These are phyloP conservation scores for Lactarius vividus DNA, from an alignment of 768 basidiomycete species.

Conservation along the genomic window DNA sequence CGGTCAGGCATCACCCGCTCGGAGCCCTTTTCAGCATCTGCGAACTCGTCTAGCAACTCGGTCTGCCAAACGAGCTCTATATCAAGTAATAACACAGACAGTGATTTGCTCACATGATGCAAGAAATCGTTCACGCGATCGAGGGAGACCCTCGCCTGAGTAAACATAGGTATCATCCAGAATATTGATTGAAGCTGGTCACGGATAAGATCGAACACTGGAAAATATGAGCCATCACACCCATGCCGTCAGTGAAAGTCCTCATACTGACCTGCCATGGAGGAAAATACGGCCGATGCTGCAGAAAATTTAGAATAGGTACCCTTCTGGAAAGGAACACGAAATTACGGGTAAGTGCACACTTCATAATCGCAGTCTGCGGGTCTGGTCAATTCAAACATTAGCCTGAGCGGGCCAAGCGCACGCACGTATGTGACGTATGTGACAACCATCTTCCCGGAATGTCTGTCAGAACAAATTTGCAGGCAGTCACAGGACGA, in stretches of 20 bases:
- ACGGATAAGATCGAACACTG: slow-evolving; percentile 43
- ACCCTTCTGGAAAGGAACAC: not conserved
- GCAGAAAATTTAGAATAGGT: not conserved
- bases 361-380: slow-evolving; percentile 36
- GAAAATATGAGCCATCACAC: not conserved
- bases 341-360: slow-evolving; percentile 33
- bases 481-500: not conserved
- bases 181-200: slow-evolving; percentile 33
- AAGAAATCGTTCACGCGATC: slow-evolving; percentile 42
- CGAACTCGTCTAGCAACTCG: slow-evolving; percentile 35
- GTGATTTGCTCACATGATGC: slow-evolving; percentile 27
- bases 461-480: not conserved
- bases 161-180: slow-evolving; percentile 29
- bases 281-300: slow-evolving; percentile 34
- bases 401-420: not conserved
- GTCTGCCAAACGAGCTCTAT: slow-evolving; percentile 28
- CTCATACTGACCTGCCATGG: slow-evolving; percentile 27
- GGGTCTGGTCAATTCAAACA: not conserved
- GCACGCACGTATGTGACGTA: slow-evolving; percentile 36
- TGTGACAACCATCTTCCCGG: slow-evolving; percentile 35
- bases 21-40: slow-evolving; percentile 17
- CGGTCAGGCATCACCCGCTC: slow-evolving; percentile 21
- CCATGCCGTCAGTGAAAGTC: not conserved
- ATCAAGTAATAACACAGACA: slow-evolving; percentile 34
- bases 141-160: slow-evolving; percentile 40